Base-by-base conservation (phyloP, 1,284 basidiomycete species). In the Pseudozyma pruni region DNA sequence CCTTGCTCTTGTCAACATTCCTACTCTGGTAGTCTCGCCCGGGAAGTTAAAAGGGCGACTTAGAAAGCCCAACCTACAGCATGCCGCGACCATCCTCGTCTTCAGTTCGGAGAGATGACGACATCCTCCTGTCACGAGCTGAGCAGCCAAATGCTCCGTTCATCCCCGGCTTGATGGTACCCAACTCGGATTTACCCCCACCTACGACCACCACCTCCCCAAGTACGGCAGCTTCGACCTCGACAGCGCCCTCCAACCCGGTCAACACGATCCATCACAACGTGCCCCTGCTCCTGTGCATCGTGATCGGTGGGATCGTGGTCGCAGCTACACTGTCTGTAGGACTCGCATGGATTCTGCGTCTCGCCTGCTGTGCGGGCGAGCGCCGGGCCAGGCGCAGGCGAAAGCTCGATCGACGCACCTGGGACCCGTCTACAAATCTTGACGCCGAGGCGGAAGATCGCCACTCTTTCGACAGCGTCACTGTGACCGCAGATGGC, bases 281-380 rank as follows among this genome's bases (percentile, higher is more conserved):
- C 43, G 44, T 39, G 2, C 74, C 69, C 6, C 47, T 75, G 25
- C 53, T 72, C 22, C 35, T 76, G 17, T 57, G 67, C 35, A 60
- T 76, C n/a, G 58, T 70, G 13, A 41, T 76, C 14, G 68, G 72
- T 22, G 57, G 62, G n/a, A 40, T 76, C 13, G 46, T 76, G 1
- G 46, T 66, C 8, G 43, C 56, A 14, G 59, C 67, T 1, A 75
- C 60, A 1, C 38, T 76, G 6, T 50, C 59, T 5, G 63, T 71
- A 17, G 59, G 59, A 7, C 50, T 72, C 7, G 72, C 72, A 2
- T 76, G 74, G 74, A 4, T 69, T 8, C 42, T 69, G 34, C 58
- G 66, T 31, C 48, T 58, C 25, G 50, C 45, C 48, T 69, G 66
- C 54, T 69, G 59, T 51, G 40, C 53, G 8, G 20, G 53, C 5